A percentile compares a stretch with the other conserved stretches of the same genome.
Evolutionary conservation across 768 basidiomycete genomes (phyloP).

Genomic region (Termitomyces sp.): DNA sequence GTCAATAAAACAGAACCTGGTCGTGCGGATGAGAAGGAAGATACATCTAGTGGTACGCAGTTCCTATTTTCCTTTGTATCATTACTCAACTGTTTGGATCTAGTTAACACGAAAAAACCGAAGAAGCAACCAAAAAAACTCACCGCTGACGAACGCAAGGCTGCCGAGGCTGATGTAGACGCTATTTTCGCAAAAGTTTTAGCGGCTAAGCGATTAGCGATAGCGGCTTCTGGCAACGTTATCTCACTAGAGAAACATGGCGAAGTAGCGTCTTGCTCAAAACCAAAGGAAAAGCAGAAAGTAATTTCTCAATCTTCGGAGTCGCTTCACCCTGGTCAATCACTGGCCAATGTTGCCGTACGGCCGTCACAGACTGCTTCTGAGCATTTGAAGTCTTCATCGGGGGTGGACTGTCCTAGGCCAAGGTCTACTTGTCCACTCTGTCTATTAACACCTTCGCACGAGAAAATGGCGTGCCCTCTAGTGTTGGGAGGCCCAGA

Average conservation of each 20-base stretch:
- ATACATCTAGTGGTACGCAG: not conserved
- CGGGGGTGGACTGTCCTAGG: not conserved
- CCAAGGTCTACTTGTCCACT: constrained; percentile 30
- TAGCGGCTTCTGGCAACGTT: not conserved
- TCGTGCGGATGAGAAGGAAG: not conserved
- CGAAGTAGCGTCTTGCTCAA: not conserved
- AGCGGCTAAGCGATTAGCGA: constrained; percentile 10
- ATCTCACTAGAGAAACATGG: not conserved
- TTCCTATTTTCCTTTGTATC: not conserved
- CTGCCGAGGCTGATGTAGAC: constrained; percentile 11
- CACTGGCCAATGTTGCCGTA: not conserved
- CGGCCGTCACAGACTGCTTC: not conserved
- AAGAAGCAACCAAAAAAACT: constrained; percentile 2
- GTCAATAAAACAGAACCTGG: not conserved
- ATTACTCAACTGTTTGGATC: not conserved
- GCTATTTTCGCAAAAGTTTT: constrained; percentile 10
- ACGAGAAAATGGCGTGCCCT: constrained; percentile 46
- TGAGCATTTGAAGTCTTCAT: not conserved
- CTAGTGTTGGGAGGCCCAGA: constrained; percentile 35
- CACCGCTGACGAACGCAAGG: constrained; percentile 7
- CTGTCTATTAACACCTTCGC: constrained; percentile 38
- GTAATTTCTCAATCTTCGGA: not conserved
- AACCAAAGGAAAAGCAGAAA: not conserved
- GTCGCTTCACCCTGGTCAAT: not conserved
- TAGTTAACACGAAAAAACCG: constrained; percentile 3